Percentiles rank a stretch among this genome's conserved stretches.
Conservation (phyloP, 495 filamentous ascomycete species). For the Penicillium dipodomyicola region DNA sequence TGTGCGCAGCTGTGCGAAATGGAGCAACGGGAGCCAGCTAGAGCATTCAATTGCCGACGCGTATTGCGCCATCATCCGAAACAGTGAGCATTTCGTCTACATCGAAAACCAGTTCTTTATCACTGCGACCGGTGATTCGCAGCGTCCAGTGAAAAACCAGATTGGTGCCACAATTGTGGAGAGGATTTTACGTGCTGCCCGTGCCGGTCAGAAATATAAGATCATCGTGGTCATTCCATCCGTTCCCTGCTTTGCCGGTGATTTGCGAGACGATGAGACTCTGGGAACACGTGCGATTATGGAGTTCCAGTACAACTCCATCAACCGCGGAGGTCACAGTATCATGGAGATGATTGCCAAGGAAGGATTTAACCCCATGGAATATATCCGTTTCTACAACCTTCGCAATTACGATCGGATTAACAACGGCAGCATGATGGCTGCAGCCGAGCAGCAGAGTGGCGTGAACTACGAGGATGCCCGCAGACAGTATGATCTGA, state of each 20-base stretch:
- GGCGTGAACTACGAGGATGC: constrained; percentile 76
- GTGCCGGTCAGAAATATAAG: constrained; percentile 71
- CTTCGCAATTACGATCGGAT: constrained; percentile 90
- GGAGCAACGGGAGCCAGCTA: constrained; percentile 65
- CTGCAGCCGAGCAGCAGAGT: constrained; percentile 59
- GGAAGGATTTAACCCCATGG: constrained; percentile 67
- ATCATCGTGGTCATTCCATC: constrained; percentile 84
- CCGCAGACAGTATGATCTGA: constrained; percentile 62
- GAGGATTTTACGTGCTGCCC: constrained; percentile 75
- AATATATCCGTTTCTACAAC: constrained; percentile 96
- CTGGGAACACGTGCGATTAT: constrained; percentile 92
- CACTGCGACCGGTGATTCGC: constrained; percentile 74
- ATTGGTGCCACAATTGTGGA: constrained; percentile 88
- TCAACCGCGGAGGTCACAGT: constrained; percentile 82
- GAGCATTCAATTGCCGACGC: constrained; percentile 90
- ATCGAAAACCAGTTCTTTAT: constrained; percentile 99
- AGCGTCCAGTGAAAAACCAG: constrained; percentile 80
- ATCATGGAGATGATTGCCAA: constrained; percentile 78
- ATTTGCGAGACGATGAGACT: constrained; percentile 72
- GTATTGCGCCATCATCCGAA: constrained; percentile 77
- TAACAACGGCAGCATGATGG: constrained; percentile 65
- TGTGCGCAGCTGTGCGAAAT: constrained; percentile 66
- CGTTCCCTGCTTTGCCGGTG: constrained; percentile 87
- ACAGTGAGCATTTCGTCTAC: constrained; percentile 83
- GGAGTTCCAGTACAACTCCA: constrained; percentile 89